Evolutionary conservation across 768 basidiomycete genomes (phyloP).

Genomic region (Heimioporus sp.): DNA sequence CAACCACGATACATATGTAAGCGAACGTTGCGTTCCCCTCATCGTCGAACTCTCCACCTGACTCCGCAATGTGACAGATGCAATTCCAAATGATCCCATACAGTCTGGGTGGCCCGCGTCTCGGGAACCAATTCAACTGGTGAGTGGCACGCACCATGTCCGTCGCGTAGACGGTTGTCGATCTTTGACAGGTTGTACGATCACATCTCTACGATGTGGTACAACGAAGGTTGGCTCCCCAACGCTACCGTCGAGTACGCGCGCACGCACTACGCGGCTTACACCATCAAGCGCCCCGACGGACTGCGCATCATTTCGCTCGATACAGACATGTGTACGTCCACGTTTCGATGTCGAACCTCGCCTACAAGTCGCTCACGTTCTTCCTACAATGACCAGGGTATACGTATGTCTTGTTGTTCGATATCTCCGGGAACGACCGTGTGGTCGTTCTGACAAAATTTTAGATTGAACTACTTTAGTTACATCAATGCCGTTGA

Average conservation of each 20-base stretch:
- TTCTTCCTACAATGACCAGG: slow-evolving; percentile 14
- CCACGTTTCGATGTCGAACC: neutral
- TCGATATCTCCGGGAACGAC: neutral
- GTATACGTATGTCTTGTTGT: slow-evolving; percentile 29
- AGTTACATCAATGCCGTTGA: slow-evolving; percentile 46
- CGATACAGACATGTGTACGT: slow-evolving; percentile 45
- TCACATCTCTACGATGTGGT: slow-evolving; percentile 43
- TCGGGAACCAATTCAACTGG: slow-evolving; percentile 40
- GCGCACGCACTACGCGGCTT: slow-evolving; percentile 44
- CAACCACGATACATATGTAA: slow-evolving; percentile 70
- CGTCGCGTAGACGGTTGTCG: no score
- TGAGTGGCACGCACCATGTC: neutral
- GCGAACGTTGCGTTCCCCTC: neutral
- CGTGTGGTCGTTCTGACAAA: no score
- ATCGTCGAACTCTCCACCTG: neutral
- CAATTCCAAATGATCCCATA: slow-evolving; percentile 37
- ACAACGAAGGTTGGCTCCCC: slow-evolving; percentile 43
- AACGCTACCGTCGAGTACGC: slow-evolving; percentile 34
- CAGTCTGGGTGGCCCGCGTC: slow-evolving; percentile 27
- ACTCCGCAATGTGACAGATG: neutral
- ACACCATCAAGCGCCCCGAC: slow-evolving; percentile 40
- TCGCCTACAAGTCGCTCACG: neutral
- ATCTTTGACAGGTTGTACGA: slow-evolving; percentile 42
- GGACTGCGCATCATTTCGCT: slow-evolving; percentile 47
- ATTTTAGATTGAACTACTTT: slow-evolving; percentile 41